Evolutionary conservation across 2,329 filamentous ascomycete species (phyloP).

Genomic region (Phoma sp.): DNA sequence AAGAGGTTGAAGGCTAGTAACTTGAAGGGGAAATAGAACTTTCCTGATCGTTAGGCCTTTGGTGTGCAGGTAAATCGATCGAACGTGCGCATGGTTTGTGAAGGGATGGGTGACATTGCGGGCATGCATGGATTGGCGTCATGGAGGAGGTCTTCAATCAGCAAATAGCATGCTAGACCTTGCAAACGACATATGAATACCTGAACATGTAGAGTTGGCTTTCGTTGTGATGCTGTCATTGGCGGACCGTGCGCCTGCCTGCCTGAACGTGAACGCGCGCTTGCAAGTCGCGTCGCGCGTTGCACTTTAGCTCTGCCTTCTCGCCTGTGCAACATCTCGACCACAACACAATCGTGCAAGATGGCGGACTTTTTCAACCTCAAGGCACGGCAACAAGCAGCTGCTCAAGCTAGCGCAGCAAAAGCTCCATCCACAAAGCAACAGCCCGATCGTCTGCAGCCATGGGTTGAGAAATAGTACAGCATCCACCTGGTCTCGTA

Average conservation of each 20-base stretch:
- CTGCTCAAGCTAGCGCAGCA: constrained; percentile 73
- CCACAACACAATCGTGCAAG: constrained; percentile 12
- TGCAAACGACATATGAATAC: no score
- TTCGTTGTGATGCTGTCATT: neutral
- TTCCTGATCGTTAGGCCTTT: constrained; percentile 25
- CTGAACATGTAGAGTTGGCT: no score
- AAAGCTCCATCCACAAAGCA: constrained; percentile 70
- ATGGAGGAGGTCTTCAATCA: neutral
- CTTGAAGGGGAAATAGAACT: constrained; percentile 49
- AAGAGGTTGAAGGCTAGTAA: constrained; percentile 71
- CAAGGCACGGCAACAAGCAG: constrained; percentile 79
- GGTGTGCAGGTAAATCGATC: constrained; percentile 31
- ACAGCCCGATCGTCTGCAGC: constrained; percentile 74
- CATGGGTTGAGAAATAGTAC: constrained; percentile 99
- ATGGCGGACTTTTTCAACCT: constrained; percentile 97
- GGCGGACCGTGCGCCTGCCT: constrained; percentile 24
- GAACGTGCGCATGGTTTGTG: constrained; percentile 8
- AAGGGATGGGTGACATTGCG: neutral
- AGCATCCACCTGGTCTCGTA: constrained; percentile 10
- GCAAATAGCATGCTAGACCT: constrained; percentile 13
- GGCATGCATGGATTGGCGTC: constrained; percentile 17
- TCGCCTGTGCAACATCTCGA: constrained; percentile 18
- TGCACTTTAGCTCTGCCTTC: constrained; percentile 34
- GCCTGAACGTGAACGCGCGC: constrained; percentile 41
- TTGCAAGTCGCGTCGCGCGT: constrained; percentile 33